phyloP scores from a whole-genome alignment of 2,329 filamentous ascomycete species.

The Rhynchosporium graminicola region DNA sequence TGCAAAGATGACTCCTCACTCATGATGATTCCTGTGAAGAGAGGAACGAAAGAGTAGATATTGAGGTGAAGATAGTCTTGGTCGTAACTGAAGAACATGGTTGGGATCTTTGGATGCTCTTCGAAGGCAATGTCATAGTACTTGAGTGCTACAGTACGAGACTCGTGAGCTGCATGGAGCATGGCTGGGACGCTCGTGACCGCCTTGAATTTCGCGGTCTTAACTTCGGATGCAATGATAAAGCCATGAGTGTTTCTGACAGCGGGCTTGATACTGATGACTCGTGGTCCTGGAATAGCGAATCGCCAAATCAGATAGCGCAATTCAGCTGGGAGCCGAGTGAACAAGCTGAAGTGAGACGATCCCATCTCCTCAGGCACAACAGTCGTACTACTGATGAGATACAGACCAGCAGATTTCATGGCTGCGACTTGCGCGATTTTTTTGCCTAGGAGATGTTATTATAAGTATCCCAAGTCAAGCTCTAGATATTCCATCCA shows the following conservation, averaged over 20 bases:
- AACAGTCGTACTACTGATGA: not conserved
- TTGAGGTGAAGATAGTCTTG: conserved; percentile 6
- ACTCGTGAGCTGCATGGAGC: not conserved
- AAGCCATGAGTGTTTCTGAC: not conserved
- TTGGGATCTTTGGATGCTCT: not conserved
- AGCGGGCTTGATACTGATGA: not conserved
- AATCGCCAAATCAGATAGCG: not conserved
- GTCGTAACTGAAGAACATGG: conserved; percentile 7
- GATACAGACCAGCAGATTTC: not conserved
- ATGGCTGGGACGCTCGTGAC: not conserved
- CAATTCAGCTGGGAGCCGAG: not conserved
- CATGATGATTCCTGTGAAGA: not conserved
- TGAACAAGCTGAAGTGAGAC: not conserved
- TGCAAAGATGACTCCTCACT: not conserved
- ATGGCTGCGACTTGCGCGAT: not conserved
- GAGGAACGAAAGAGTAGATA: not conserved
- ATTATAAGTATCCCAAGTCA: no score
- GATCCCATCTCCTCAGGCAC: not conserved
- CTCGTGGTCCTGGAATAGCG: conserved; percentile 1
- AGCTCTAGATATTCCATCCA: no score
- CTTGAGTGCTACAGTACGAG: not conserved
- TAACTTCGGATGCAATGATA: not conserved
- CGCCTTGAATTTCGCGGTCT: not conserved
- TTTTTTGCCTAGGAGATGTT: not conserved
- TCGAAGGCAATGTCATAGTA: not conserved